Base-by-base conservation (phyloP, 139 green algal genomes). In the Chlorella sp. region DNA sequence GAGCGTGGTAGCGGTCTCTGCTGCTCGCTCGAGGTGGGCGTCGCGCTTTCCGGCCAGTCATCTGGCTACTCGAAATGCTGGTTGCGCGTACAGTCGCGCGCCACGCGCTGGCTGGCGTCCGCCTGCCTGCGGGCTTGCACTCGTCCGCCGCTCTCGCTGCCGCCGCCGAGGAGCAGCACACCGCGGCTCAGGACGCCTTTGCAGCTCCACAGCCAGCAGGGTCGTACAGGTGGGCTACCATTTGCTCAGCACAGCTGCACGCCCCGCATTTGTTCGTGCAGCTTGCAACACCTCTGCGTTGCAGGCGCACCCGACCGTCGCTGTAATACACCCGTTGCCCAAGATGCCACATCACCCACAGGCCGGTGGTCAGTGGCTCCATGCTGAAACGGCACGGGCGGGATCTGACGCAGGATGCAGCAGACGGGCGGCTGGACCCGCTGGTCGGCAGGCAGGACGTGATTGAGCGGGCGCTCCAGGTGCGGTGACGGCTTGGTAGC, bases 371-470 rank as follows among this genome's bases (percentile, higher is more conserved):
- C 14, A 56, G 26, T 9, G 85, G 85, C 13, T 79, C 80, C 3
- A 43, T 81, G 30, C 80, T 96, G 48, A 70, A 87, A 70, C 90
- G 87, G 8, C 95, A 94, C 83, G 93, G 93, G 26, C 87, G 92
- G 0, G 92, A 96, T 82, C 79, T 96, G 51, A 96, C 93, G 17
- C 87, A 83, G 36, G 88, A 94, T 73, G 93, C 93, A 13, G 60
- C 86, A 51, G 44, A 89, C 28, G 92, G 93, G 4, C 70, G 92
- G 70, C 88, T 96, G 60, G 93, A 96, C 88, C 93, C 93, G 0
- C 87, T 96, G 20, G 76, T 96, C 11, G 93, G 93, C 1, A 75
- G 93, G 19, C 72, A 94, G 32, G 88, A 89, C 28, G 89, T 96
- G 46, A 83, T 96, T 1, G 76, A 90, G 67, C 84, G 93, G 6